Percentiles rank a stretch among this genome's conserved stretches.
Evolutionary conservation across 2,329 filamentous ascomycete species (phyloP).

Genomic region (Lasiodiplodia theobromae): DNA sequence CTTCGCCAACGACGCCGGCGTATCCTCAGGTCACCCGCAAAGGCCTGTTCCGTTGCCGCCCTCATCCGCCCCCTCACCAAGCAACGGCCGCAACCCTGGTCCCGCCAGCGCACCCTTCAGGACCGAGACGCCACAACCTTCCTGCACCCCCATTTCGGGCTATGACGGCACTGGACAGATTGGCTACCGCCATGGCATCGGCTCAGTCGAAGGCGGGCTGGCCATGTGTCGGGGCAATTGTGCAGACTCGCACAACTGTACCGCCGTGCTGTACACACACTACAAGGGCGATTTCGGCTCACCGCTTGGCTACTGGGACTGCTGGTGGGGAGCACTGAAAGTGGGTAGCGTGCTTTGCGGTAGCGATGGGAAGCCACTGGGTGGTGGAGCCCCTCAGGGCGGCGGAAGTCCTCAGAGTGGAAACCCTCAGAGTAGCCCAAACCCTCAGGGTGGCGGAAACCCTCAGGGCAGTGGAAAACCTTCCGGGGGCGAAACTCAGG

Average conservation of each 20-base stretch:
- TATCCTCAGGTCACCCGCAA: background rate
- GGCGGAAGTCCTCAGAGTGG: too few relatives aligned
- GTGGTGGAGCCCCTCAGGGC: background rate
- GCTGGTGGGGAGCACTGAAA: conserved; percentile 16
- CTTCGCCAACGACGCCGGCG: background rate
- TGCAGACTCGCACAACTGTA: background rate
- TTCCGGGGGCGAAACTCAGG: too few relatives aligned
- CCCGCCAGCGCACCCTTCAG: background rate
- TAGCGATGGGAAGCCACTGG: background rate
- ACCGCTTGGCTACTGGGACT: conserved; percentile 29
- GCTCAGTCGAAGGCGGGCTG: conserved; percentile 7
- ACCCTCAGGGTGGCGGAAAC: too few relatives aligned
- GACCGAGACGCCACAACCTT: background rate
- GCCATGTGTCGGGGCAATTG: conserved; percentile 23
- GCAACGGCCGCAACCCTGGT: background rate
- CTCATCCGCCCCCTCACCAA: background rate
- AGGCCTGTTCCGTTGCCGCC: background rate
- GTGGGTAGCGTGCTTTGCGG: background rate
- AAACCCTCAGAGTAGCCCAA: too few relatives aligned
- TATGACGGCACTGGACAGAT: background rate
- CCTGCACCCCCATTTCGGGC: conserved; percentile 9
- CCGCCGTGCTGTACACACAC: conserved; percentile 14
- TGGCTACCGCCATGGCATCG: conserved; percentile 24
- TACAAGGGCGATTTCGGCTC: conserved; percentile 17
- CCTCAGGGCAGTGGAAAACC: too few relatives aligned